Evolutionary conservation across 1,139 yeast genomes (phyloP).

Genomic region (Lodderomyces orthopsilosis): DNA sequence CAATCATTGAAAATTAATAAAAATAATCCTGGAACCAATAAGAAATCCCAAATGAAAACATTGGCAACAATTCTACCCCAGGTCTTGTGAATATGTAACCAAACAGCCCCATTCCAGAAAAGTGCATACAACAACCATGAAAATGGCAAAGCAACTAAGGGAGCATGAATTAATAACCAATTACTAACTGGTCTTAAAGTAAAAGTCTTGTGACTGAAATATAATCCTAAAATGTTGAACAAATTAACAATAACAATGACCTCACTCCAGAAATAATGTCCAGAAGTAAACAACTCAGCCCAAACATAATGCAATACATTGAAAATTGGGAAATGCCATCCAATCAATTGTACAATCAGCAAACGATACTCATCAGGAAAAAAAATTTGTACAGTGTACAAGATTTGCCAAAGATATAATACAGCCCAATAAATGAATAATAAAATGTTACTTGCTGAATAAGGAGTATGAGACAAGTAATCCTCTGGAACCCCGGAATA

Average conservation of each 20-base stretch:
- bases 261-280: slow-evolving; percentile 56
- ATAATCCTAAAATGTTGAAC: slow-evolving; percentile 54
- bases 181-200: slow-evolving; percentile 44
- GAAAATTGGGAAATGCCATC: slow-evolving; percentile 61
- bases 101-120: slow-evolving; percentile 83
- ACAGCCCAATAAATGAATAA: slow-evolving; percentile 58
- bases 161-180: slow-evolving; percentile 60
- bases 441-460: slow-evolving; percentile 57
- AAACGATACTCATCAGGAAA: slow-evolving; percentile 35
- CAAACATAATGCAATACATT: slow-evolving; percentile 60
- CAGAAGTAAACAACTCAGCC: slow-evolving; percentile 56
- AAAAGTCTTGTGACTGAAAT: slow-evolving; percentile 61
- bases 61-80: slow-evolving; percentile 70
- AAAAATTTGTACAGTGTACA: slow-evolving; percentile 53
- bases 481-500: slow-evolving; percentile 24
- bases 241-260: slow-evolving; percentile 55
- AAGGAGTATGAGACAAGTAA: slow-evolving; percentile 58
- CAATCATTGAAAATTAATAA: slow-evolving; percentile 65
- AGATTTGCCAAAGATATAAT: slow-evolving; percentile 50
- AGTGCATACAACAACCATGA: slow-evolving; percentile 71
- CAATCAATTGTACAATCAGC: slow-evolving; percentile 37
- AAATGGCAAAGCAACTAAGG: slow-evolving; percentile 68
- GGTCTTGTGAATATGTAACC: slow-evolving; percentile 53
- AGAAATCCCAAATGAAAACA: slow-evolving; percentile 73
- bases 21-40: slow-evolving; percentile 60